Evolutionary conservation across 169 alveolate genomes (phyloP).

Genomic region (Perkinsus chesapeaki): DNA sequence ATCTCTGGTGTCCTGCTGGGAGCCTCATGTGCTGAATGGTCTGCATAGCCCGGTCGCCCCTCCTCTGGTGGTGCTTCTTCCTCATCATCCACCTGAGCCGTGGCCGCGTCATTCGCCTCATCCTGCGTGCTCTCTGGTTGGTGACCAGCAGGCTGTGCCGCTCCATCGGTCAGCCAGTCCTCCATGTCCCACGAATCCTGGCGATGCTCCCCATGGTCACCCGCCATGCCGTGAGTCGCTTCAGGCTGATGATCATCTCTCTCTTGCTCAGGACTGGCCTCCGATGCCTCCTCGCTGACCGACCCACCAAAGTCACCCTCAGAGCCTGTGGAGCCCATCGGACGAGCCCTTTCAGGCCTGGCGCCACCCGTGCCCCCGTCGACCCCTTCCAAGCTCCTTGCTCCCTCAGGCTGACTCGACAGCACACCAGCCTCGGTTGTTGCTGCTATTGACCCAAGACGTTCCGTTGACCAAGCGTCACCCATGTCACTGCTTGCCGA

Average conservation of each 20-base stretch:
- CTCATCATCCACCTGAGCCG: neutral
- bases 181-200: neutral
- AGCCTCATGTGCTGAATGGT: neutral
- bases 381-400: neutral
- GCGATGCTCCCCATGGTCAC: neutral
- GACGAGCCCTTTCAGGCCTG: neutral
- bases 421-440: neutral
- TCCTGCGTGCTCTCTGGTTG: neutral
- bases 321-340: neutral
- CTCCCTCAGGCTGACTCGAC: neutral
- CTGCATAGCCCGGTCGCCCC: neutral
- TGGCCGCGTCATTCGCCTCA: neutral
- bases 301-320: neutral
- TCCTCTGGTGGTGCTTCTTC: neutral
- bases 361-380: neutral
- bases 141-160: neutral
- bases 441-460: neutral
- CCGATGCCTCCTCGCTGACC: neutral
- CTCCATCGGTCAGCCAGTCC: neutral
- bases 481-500: neutral
- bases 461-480: neutral
- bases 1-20: slow-evolving; percentile 1
- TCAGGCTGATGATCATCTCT: neutral
- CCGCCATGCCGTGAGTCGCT: neutral
- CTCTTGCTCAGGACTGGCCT: neutral